phyloP scores from a whole-genome alignment of 2,329 filamentous ascomycete species.

The Verticillium nubilum region DNA sequence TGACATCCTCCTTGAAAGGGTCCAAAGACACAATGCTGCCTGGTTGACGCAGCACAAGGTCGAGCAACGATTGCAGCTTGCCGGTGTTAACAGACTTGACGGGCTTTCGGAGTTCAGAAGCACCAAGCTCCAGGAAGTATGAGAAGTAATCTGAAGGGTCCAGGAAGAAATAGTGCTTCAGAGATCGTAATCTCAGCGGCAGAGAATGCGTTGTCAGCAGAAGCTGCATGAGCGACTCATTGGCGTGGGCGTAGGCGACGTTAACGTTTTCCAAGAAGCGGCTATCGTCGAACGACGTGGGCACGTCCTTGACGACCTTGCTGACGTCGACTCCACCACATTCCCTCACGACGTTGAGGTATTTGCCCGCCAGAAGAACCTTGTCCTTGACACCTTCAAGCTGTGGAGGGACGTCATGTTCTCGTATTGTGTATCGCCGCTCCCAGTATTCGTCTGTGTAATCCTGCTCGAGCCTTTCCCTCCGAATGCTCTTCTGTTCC shows the following conservation, averaged over 20 bases:
- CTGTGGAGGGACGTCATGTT: constrained; percentile 87
- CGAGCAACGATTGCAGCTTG: constrained; percentile 93
- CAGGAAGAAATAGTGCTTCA: constrained; percentile 99
- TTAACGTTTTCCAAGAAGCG: constrained; percentile 96
- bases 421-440: constrained; percentile 89
- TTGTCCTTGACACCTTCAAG: constrained; percentile 89
- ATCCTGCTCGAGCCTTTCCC: constrained; percentile 87
- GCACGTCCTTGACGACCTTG: constrained; percentile 83
- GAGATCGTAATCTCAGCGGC: constrained; percentile 76
- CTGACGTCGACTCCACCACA: constrained; percentile 94
- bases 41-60: constrained; percentile 91
- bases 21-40: constrained; percentile 91
- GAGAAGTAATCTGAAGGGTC: constrained; percentile 97
- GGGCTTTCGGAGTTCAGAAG: constrained; percentile 84
- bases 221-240: constrained; percentile 84
- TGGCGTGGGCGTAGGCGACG: constrained; percentile 89
- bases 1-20: constrained; percentile 97
- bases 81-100: constrained; percentile 83
- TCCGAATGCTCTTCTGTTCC: constrained; percentile 89
- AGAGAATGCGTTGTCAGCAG: constrained; percentile 90
- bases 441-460: constrained; percentile 99
- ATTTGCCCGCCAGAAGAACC: constrained; percentile 91
- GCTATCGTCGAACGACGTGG: constrained; percentile 83
- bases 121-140: constrained; percentile 89
- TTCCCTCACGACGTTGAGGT: constrained; percentile 94